Base-by-base conservation (phyloP, 441 rosid species). In the Capsella rubella region DNA sequence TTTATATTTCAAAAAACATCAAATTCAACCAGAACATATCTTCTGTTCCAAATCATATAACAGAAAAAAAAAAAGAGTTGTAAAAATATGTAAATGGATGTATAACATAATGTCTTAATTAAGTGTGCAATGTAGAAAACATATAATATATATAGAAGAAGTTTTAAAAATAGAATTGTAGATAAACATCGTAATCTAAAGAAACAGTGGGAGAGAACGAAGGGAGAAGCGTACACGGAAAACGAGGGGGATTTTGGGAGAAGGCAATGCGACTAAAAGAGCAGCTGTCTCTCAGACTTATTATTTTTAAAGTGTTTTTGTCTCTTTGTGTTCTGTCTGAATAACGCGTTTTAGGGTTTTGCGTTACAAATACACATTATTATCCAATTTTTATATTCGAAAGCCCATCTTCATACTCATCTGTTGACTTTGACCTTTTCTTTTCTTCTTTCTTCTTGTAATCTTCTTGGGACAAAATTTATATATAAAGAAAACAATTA, bases 211-310 rank as follows among this genome's bases (percentile, higher is more conserved):
- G 21, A 15, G 4, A 46, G 15, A 56, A 45, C 49, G 65, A 64
- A 35, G 25, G 40, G 42, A 71, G 85, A 86, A 90, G 82, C 88
- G 92, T 85, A 73, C 87, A 88, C 95, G 92, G 83, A 79, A 89
- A 79, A 80, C 63, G 87, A 88, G 84, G 87, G 69, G 57, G 87
- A 82, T 81, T 80, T 45, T 40, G 46, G 12, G 37, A 62, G 59
- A 55, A 65, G 45, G 47, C 40, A 57, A 46, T 39, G 42, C 42
- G 11, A 39, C 13, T 39, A 34, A 47, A 21, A 29, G 10, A 73
- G 72, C 67, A 74, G 78, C 78, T 67, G 62, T 42, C 55, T 34
- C 37, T 70, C 83, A 21, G 67, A 71, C 53, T 56, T 55, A 74
- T 75, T 79, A 82, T 60, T 55, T 73, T 75, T 79, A 82, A 84